Base-by-base conservation (phyloP, 2,329 filamentous ascomycete species). In the Colletotrichum shisoi region DNA sequence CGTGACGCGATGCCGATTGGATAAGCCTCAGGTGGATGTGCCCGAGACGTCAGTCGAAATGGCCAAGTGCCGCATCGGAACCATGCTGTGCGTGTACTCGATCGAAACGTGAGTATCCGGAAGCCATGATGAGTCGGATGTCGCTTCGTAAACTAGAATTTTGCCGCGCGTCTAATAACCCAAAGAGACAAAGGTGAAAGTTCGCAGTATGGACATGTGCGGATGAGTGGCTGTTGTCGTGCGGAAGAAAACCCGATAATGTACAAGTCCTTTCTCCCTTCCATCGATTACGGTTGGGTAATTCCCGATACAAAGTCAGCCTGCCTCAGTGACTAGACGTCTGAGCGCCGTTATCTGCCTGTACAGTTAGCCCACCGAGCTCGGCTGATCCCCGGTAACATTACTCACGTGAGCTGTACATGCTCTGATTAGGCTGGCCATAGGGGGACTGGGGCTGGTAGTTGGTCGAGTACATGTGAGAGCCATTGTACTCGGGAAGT, bases 371-470 rank as follows among this genome's bases (percentile, higher is more conserved):
- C 51, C 17, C 21, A n/a, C 46, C 45, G 19, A 46, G 31, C 46
- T 42, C 39, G 11, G 45, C 44, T n/a, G 17, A n/a, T 21, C 44
- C 27, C 15, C 11, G 40, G 3, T 8, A n/a, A 34, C n/a, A 24
- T 34, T 40, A 76, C 74, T 82, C 79, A 83, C 85, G 83, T 78
- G 87, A 86, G 76, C 77, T 86, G 74, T 89, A 89, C 78, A 89
- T 85, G 76, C 83, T 82, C 76, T 84, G 83, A 71, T 80, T 84
- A 27, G 84, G 81, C 73, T 84, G 82, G 60, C 82, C 84, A 70
- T 88, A 88, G 4, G 85, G 85, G 13, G 85, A 87, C 57, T 86
- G 83, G 57, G 85, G 84, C 65, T 84, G 82, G 73, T 88, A 88
- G 72, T 79, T 83, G 45, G 62, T 44, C 54, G 82, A 77, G 71